Evolutionary conservation across 1,284 basidiomycete genomes (phyloP), one percentile per base, ranked within the genome.

Genomic region (Taiwanofungus camphoratus): DNA sequence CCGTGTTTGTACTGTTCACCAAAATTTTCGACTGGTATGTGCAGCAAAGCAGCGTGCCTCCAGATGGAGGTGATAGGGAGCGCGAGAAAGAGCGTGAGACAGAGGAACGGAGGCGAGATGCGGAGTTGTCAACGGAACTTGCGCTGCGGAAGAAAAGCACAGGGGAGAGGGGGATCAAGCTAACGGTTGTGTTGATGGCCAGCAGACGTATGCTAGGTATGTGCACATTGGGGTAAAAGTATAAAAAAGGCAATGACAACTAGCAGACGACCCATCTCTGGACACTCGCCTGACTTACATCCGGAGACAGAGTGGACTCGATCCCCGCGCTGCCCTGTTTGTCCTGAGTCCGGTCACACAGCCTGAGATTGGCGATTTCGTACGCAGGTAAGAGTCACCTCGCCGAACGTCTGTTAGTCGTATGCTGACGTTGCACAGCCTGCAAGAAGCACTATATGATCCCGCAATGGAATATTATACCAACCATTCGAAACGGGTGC

Each of bases 151-250:
- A 95, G 64, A 83, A 82, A 57, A 67, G 68, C 7, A 83, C 89
- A 4, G 80, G 77, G 49, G 93, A 97, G 55, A 74, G 93, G 41
- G 87, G 86, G 0, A 88, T 98, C 58, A 97, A 97, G 66, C 72
- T 98, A 26, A 96, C 94, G 0, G 90, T 94, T 5, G 93, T 98
- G 3, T 73, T 99, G n/a, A 74, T 98, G 64, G 92, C 93, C 11
- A 88, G 82, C 48, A 73, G 92, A 36, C 76, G 74, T 36, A 82
- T 93, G 73, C 70, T 95, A 48, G 88, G 89, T 90, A 51, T 39
- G 76, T 49, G 16, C 15, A 33, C n/a, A 12, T 24, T 39, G 36
- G n/a, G 21, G 16, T 26, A 26, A 5, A 30, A 20, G 19, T 21
- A 20, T 21, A 12, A 11, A n/a, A n/a, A n/a, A n/a, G n/a, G n/a